Evolutionary conservation across 129 eudicot species (phyloP), one percentile per base, ranked within the genome.

Genomic region (Lactuca sativa): DNA sequence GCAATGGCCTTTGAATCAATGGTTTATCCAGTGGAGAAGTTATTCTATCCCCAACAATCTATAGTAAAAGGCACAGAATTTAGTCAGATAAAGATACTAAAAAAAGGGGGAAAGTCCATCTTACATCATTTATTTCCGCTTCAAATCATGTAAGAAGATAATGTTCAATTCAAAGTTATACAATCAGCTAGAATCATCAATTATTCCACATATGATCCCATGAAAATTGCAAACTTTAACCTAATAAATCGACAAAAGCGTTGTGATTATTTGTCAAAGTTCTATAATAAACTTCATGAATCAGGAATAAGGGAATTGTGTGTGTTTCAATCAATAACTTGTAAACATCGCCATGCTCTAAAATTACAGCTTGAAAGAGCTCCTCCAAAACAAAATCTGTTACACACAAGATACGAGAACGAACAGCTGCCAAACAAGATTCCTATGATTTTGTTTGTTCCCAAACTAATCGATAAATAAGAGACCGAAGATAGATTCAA

Each of bases 41-140:
- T 59, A 69, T 62, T 62, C 81, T 78, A 82, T 78, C 75, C 84
- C 84, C 72, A 34, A 52, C 71, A 80, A 73, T 86, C 91, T 90
- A 68, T 75, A 72, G 47, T 40, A 15, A 56, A 37, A 4, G 37
- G 64, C 9, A 18, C 12, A 52, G 5, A 12, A 54, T 13, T 75
- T 7, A 67, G 71, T 62, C 44, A 40, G 15, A 59, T 21, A 9
- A 58, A 13, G 16, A 59, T 51, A 48, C 25, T 47, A 48, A 53
- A 54, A 9, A 70, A 36, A 10, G 7, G 12, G 9, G 44, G 15
- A 13, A 16, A 17, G 0, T 13, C 56, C 17, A 55, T 31, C 57
- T 74, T 54, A 43, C 34, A 74, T 14, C 58, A 15, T 55, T 64
- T 55, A 64, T 40, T 14, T 55, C 25, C 69, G 41, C 56, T 74